Base-by-base conservation (phyloP, 2,329 filamentous ascomycete species). In the Beauveria caledonica region DNA sequence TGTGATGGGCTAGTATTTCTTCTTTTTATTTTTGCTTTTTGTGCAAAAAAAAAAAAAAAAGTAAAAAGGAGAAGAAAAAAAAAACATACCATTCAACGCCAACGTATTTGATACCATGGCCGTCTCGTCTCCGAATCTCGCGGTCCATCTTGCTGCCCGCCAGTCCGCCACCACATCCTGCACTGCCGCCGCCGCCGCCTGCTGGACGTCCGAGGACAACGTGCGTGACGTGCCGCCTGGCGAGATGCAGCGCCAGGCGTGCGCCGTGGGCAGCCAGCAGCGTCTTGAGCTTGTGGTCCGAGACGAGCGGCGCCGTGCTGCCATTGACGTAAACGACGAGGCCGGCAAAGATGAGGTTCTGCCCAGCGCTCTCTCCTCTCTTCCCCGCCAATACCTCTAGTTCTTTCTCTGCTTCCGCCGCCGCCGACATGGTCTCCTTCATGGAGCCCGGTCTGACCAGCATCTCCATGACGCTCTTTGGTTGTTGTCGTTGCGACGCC, bases 301-400 rank as follows among this genome's bases (percentile, higher is more conserved):
- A 95, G 63, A 96, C 82, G 25, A 85, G 73, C 1, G 92, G 92
- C 62, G 86, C 82, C 2, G 91, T 96, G 65, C 89, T 92, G 63
- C 92, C 92, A 73, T 96, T 96, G 73, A 97, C 82, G 74, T 93
- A 94, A 67, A 96, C 82, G 56, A 84, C 86, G 23, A 92, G 80
- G 17, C 86, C 84, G 49, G 82, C 74, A 70, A 97, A 92, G 58
- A 95, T 81, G 29, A 33, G 29, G 29, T 4, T 33, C 51, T 76
- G 68, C 65, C 67, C 70, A 63, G 29, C 29, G 29, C 11, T 33
- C 62, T 62, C 17, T 17, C 61, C 57, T 64, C 70, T 60, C 76
- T 75, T 72, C 77, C 82, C 60, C 15, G 39, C 6, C 15, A 13
- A 9, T 9, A 8, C 74, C 13, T 21, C 27, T 5, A 6, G 0